A percentile compares a stretch with the other conserved stretches of the same genome.
Evolutionary conservation across 768 basidiomycete species (phyloP).

Genomic region (Pisolithus orientalis): DNA sequence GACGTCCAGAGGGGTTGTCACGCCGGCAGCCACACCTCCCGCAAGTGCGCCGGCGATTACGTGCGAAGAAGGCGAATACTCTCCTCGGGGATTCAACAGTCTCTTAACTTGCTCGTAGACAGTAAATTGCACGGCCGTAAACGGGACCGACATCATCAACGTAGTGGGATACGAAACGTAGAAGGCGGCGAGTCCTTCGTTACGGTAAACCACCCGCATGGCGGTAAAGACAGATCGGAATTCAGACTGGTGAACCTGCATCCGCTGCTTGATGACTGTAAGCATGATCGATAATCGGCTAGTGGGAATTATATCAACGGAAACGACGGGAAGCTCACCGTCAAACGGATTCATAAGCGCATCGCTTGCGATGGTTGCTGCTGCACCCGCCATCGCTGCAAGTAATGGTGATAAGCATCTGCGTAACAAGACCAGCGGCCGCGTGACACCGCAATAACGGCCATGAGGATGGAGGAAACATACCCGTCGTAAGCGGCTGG

Average conservation of each 20-base stretch:
- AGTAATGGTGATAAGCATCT: slow-evolving; percentile 9
- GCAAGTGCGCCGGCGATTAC: slow-evolving; percentile 88
- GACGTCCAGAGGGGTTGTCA: slow-evolving; percentile 95
- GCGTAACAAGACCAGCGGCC: background rate
- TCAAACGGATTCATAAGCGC: slow-evolving; percentile 99
- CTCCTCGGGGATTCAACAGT: slow-evolving; percentile 75
- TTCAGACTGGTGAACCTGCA: slow-evolving; percentile 94
- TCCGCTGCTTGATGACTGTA: slow-evolving; percentile 96
- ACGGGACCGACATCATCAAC: slow-evolving; percentile 92
- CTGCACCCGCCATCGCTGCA: slow-evolving; percentile 85
- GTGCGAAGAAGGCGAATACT: slow-evolving; percentile 92
- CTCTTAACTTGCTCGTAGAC: slow-evolving; percentile 92
- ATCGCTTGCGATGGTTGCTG: slow-evolving; percentile 91
- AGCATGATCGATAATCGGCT: slow-evolving; percentile 11
- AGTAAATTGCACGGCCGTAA: slow-evolving; percentile 96
- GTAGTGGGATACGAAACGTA: slow-evolving; percentile 99
- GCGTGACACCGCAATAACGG: background rate
- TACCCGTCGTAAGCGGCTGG: slow-evolving; percentile 87
- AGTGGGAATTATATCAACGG: slow-evolving; percentile 1
- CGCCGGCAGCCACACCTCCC: slow-evolving; percentile 89
- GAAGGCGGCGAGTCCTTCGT: slow-evolving; percentile 86
- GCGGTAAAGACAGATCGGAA: slow-evolving; percentile 86
- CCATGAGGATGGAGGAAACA: slow-evolving; percentile 26
- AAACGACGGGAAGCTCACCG: slow-evolving; percentile 47
- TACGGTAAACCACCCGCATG: slow-evolving; percentile 75